Evolutionary conservation across 2,329 filamentous ascomycete species (phyloP), one percentile per base, ranked within the genome.

Genomic region (Colletotrichum liaoningense): DNA sequence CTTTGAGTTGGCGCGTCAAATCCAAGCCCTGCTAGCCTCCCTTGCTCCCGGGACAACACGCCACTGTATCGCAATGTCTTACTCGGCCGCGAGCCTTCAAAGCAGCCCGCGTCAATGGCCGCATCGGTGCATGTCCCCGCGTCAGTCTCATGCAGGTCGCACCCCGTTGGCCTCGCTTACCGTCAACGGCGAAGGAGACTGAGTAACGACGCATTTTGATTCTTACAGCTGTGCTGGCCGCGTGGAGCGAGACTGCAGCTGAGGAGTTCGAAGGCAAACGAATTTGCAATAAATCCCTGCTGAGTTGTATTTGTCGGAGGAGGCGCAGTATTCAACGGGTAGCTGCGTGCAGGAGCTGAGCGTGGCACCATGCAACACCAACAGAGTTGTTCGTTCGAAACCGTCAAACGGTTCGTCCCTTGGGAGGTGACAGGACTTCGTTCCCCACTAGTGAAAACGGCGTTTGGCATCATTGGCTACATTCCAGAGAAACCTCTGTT

Each of bases 401-500:
- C n/a, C 49, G 46, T 19, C 24, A n/a, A 35, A 49, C 46, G 9
- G 46, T 35, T 24, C 14, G 28, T 4, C 14, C 28, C 30, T 11
- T 6, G 12, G 3, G 33, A 28, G 16, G 35, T 38, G 35, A 7
- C 16, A 42, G 38, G 38, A 42, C 3, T 42, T 19, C 26, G 2
- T n/a, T 30, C 46, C 11, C 30, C 4, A 2, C 19, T 38, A 24
- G 33, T n/a, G 62, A 64, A 64, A 64, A 64, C 46, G 46, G 62
- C 22, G 30, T 55, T 30, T 64, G 62, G 54, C 62, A 64, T 64
- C 30, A 64, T 64, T 52, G 46, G 42, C 22, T 63, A 14, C 28
- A 24, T 64, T 14, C 46, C 38, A 46, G 38, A 6, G 42, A 33
- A 33, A 28, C 11, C n/a, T 63, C 42, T 2, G 26, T 55, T 64